Conservation (phyloP, 1,284 basidiomycete genomes). For the Sporisorium graminicola region DNA sequence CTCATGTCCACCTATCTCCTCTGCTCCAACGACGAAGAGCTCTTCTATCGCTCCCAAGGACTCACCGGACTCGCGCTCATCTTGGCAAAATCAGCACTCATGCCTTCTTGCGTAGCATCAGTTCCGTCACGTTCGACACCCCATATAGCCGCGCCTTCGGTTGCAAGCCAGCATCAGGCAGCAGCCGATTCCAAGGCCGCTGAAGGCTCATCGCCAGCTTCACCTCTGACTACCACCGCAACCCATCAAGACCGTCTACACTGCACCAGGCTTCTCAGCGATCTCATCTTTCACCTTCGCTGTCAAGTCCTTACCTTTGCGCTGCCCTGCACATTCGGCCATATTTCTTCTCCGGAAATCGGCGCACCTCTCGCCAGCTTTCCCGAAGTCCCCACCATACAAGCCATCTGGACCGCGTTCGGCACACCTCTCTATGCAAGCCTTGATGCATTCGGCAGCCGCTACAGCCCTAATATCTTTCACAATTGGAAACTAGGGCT, state of each 20-base stretch:
- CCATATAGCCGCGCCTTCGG: background rate
- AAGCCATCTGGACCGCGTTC: conserved; percentile 30
- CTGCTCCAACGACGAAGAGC: conserved; percentile 26
- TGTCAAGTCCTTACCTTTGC: conserved; percentile 29
- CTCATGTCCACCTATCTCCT: conserved; percentile 39
- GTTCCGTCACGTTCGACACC: background rate
- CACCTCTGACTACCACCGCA: background rate
- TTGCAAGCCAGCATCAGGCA: conserved; percentile 10
- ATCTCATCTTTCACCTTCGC: conserved; percentile 37
- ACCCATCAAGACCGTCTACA: conserved; percentile 26
- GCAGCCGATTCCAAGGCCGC: background rate
- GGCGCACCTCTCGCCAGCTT: conserved; percentile 11
- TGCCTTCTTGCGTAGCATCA: conserved; percentile 12
- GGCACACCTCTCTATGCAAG: conserved; percentile 32
- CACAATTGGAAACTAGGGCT: conserved; percentile 41
- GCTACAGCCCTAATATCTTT: conserved; percentile 40
- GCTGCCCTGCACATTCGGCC: background rate
- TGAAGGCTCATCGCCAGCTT: conserved; percentile 5
- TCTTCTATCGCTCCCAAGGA: conserved; percentile 24
- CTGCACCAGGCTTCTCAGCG: conserved; percentile 32
- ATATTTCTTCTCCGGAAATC: background rate
- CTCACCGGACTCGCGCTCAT: conserved; percentile 30
- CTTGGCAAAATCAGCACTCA: conserved; percentile 26
- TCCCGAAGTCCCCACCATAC: conserved; percentile 24
- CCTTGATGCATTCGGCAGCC: conserved; percentile 25